Conservation (phyloP, 768 basidiomycete species). For the Butyriboletus loyo region DNA sequence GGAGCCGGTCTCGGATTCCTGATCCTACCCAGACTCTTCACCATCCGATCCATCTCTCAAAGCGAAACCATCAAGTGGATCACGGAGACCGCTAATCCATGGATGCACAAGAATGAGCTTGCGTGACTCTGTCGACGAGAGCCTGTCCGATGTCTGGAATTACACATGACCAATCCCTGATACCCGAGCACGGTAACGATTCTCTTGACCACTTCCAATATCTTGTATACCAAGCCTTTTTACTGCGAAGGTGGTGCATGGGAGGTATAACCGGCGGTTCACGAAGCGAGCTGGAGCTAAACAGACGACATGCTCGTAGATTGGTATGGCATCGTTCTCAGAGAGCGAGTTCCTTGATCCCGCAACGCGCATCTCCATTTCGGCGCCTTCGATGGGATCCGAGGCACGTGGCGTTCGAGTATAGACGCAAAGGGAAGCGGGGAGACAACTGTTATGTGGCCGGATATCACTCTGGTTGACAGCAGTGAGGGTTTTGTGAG, state of each 20-base stretch:
- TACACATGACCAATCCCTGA: constrained; percentile 1
- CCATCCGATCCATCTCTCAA: background rate
- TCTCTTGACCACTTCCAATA: background rate
- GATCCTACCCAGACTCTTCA: background rate
- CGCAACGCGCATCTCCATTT: background rate
- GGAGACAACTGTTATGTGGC: constrained; percentile 9
- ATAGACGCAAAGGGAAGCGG: background rate
- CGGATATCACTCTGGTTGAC: constrained; percentile 2
- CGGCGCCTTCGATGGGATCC: background rate
- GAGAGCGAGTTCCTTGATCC: background rate
- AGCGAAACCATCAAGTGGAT: background rate
- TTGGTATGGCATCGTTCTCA: background rate
- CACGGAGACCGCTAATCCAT: constrained; percentile 10
- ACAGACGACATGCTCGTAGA: background rate
- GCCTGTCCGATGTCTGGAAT: constrained; percentile 1
- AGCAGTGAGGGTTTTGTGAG: background rate
- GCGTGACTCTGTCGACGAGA: background rate
- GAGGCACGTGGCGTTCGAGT: too few relatives aligned
- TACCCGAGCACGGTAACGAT: constrained; percentile 1
- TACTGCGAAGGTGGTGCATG: constrained; percentile 8
- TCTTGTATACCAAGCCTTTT: background rate
- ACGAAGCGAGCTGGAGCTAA: constrained; percentile 1
- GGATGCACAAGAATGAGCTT: constrained; percentile 9
- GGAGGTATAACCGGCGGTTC: constrained; percentile 3
- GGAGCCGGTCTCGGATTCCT: too few relatives aligned